These are phyloP conservation scores for Stenogyne calaminthoides DNA, from an alignment of 305 asterid genomes.

Conservation along the genomic window DNA sequence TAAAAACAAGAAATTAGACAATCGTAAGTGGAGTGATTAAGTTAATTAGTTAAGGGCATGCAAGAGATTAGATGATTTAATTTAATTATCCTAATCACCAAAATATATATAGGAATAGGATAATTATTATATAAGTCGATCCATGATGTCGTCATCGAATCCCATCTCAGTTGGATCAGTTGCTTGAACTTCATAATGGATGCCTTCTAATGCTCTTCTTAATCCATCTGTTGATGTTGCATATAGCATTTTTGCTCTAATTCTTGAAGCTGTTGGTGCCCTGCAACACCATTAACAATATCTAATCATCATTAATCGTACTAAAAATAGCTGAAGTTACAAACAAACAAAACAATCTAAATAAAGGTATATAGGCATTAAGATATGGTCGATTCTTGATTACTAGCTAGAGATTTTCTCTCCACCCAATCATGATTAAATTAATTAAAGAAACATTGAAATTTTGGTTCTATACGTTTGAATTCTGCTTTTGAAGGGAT, in stretches of 20 bases:
- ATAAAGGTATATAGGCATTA: too few relatives aligned
- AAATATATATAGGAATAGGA: not conserved
- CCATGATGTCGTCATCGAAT: constrained; percentile 70
- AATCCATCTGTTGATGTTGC: constrained; percentile 86
- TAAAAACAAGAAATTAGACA: constrained; percentile 13
- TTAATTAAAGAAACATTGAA: too few relatives aligned
- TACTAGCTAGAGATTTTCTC: too few relatives aligned
- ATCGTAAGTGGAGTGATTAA: constrained; percentile 38
- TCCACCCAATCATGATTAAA: too few relatives aligned
- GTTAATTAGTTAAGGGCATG: constrained; percentile 14
- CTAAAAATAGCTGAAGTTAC: too few relatives aligned
- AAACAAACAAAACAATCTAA: too few relatives aligned
- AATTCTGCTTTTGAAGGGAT: too few relatives aligned
- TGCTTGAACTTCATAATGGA: constrained; percentile 84
- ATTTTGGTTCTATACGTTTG: too few relatives aligned
- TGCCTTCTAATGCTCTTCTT: constrained; percentile 80
- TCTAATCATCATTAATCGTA: too few relatives aligned
- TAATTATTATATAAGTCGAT: constrained; percentile 50
- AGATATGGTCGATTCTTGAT: too few relatives aligned
- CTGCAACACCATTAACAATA: too few relatives aligned
- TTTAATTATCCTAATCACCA: constrained; percentile 11
- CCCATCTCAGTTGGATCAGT: constrained; percentile 97
- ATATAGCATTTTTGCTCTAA: constrained; percentile 76
- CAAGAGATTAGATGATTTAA: constrained; percentile 20
- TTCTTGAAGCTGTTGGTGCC: constrained; percentile 85